Base-by-base conservation (phyloP, 257 asterid species). In the Solanum phureja region DNA sequence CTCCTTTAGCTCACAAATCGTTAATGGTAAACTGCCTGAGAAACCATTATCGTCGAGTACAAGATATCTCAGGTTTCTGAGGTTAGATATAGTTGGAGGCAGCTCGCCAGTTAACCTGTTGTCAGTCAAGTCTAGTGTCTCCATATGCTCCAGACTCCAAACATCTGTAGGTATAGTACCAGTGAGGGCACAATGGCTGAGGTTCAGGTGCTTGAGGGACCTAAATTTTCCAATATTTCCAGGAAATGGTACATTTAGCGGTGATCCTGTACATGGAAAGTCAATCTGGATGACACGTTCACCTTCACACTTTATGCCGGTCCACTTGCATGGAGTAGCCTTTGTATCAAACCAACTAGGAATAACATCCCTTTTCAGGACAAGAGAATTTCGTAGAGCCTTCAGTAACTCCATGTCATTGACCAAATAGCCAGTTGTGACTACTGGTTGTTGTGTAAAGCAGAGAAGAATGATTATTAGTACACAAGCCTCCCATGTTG, bases 31-130 rank as follows among this genome's bases (percentile, higher is more conserved):
- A 6, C 44, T 89, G 27, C 98, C 98, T 4, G 89, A 90, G 85
- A 96, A 92, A 14, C 9, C 83, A 87, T 94, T 96, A 83, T 87
- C 81, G 24, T 96, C 99, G 16, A 96, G 98, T 86, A 94, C 89
- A 68, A 96, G 93, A 27, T 77, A 90, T 68, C 88, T 92, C 29
- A 96, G 90, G 7, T 66, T 27, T 44, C 88, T 91, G 79, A 94
- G 89, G 60, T 89, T 89, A 18, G 86, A 88, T 7, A 96, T 76
- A 75, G 42, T 88, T 23, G 83, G 91, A 88, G 93, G 93, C 14
- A 96, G 86, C 35, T 19, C 49, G 3, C 97, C 98, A 10, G 91
- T 83, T 38, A 96, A 89, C 42, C 85, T 83, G 90, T 96, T 96
- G 90, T 44, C 88, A 76, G 94, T 92, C 35, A 96, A 90, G 90